A percentile compares a stretch with the other conserved stretches of the same genome.
Evolutionary conservation across 768 basidiomycete species (phyloP).

Genomic region (Leccinum pellstonianum): DNA sequence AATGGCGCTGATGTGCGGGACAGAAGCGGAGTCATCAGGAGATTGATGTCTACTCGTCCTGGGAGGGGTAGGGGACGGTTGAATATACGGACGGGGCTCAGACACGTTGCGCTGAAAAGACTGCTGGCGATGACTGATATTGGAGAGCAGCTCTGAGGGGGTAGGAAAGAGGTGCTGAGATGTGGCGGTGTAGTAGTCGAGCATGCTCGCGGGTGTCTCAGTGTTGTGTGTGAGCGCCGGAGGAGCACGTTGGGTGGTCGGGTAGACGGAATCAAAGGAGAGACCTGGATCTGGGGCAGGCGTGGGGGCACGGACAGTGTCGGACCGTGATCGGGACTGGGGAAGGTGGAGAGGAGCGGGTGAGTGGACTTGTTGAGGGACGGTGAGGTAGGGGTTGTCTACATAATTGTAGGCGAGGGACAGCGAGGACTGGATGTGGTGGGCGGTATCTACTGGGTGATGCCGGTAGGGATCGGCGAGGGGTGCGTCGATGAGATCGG

Average conservation of each 20-base stretch:
- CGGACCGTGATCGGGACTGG: not conserved
- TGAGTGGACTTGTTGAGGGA: constrained; percentile 1
- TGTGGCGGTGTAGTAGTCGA: constrained; percentile 24
- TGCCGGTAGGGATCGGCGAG: constrained; percentile 1
- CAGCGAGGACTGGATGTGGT: not conserved
- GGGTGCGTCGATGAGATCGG: constrained; percentile 13
- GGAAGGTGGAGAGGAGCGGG: not conserved
- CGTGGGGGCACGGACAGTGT: constrained; percentile 6
- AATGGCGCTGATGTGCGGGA: constrained; percentile 2
- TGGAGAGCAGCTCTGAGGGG: constrained; percentile 59
- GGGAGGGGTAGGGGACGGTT: constrained; percentile 13
- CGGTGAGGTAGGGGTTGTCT: constrained; percentile 9
- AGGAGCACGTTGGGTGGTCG: constrained; percentile 4
- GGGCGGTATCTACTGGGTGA: not conserved
- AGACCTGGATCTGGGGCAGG: constrained; percentile 9
- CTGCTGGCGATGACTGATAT: constrained; percentile 30
- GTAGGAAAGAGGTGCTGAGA: constrained; percentile 55
- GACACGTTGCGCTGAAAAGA: constrained; percentile 2
- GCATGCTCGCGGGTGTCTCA: constrained; percentile 1
- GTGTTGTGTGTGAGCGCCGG: not conserved
- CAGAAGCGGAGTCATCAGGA: constrained; percentile 2
- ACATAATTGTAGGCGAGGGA: constrained; percentile 18
- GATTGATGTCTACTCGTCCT: constrained; percentile 11
- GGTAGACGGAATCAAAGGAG: constrained; percentile 11
- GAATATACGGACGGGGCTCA: constrained; percentile 5